These are phyloP conservation scores for Aspergillus quadrilineatus DNA, from an alignment of 2,329 filamentous ascomycete genomes.

Conservation along the genomic window DNA sequence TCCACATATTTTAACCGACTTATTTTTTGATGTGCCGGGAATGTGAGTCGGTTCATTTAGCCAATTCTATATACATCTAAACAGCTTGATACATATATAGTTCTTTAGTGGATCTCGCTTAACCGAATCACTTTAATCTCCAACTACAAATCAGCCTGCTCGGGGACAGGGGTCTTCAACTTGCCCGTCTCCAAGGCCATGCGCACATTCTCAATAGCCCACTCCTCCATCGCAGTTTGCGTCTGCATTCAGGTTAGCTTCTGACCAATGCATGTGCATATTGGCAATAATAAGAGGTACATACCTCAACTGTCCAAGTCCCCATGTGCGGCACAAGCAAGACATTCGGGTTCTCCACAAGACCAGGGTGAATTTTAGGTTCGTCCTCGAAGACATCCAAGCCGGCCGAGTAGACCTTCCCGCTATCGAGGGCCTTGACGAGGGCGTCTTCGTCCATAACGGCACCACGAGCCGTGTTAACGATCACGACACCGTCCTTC, in stretches of 20 bases:
- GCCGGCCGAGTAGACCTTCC: slow-evolving; percentile 68
- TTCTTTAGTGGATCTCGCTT: not conserved
- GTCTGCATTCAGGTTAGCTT: slow-evolving; percentile 41
- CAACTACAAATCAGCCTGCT: slow-evolving; percentile 57
- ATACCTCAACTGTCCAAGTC: slow-evolving; percentile 69
- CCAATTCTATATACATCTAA: not conserved
- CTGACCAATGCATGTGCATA: not conserved
- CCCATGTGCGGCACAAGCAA: slow-evolving; percentile 83
- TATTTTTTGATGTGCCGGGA: too few relatives aligned
- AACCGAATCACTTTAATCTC: too few relatives aligned
- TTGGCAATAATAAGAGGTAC: slow-evolving; percentile 4
- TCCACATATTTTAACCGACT: not conserved
- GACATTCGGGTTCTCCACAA: slow-evolving; percentile 68
- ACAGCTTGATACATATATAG: not conserved
- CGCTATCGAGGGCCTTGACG: slow-evolving; percentile 68
- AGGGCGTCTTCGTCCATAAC: slow-evolving; percentile 80
- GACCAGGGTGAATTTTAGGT: slow-evolving; percentile 70
- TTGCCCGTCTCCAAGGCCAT: slow-evolving; percentile 61
- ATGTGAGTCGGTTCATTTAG: not conserved
- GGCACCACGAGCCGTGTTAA: slow-evolving; percentile 81
- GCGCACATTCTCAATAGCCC: slow-evolving; percentile 69
- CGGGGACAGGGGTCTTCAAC: slow-evolving; percentile 68
- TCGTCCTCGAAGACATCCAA: slow-evolving; percentile 84
- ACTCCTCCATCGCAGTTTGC: slow-evolving; percentile 66
- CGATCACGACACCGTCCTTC: slow-evolving; percentile 73